Evolutionary conservation across 768 basidiomycete genomes (phyloP), one percentile per base, ranked within the genome.

Genomic region (Bullera alba): DNA sequence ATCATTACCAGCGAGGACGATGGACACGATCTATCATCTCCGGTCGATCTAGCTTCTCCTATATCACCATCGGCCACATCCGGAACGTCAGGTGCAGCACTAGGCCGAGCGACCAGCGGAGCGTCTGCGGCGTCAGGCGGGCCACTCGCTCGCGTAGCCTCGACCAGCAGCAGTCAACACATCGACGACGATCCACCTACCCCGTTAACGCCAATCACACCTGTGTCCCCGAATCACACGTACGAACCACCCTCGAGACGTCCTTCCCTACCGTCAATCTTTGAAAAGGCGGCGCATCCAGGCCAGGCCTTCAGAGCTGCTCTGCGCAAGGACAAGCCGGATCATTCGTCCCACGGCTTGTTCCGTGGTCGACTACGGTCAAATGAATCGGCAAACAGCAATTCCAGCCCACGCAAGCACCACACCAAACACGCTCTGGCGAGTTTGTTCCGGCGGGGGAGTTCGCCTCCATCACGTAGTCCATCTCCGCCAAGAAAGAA

Each of bases 251-350:
- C 34, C 17, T 48, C 62, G n/a, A 56, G 70, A 2, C 65, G 75
- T 15, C 74, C 74, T 0, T 71, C 71, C n/a, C 58, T 76, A 0
- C 76, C 76, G 0, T 74, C 74, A 34, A 74, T 76, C 46, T 57
- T 76, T 39, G 76, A 76, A 44, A 73, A 71, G 48, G 75, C 74
- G 3, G 61, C 72, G 5, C 75, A 75, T 55, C 75, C 71, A 1
- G 59, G 64, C 8, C 55, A 61, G 5, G 55, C 66, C 23, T 61
- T 75, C 28, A 58, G 67, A 8, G 57, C 63, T 1, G 73, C 65
- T 7, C 51, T 74, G 14, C 65, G 47, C 22, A 51, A 56, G 17
- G 49, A 51, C 22, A 46, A 59, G 38, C 46, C 5, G 21, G 25
- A 12, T 25, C 57, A 30, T 2, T 25, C 43, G 1, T 36, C 47